Evolutionary conservation across 2,329 filamentous ascomycete genomes (phyloP), one percentile per base, ranked within the genome.

Genomic region (Ophiostoma pallidulum): DNA sequence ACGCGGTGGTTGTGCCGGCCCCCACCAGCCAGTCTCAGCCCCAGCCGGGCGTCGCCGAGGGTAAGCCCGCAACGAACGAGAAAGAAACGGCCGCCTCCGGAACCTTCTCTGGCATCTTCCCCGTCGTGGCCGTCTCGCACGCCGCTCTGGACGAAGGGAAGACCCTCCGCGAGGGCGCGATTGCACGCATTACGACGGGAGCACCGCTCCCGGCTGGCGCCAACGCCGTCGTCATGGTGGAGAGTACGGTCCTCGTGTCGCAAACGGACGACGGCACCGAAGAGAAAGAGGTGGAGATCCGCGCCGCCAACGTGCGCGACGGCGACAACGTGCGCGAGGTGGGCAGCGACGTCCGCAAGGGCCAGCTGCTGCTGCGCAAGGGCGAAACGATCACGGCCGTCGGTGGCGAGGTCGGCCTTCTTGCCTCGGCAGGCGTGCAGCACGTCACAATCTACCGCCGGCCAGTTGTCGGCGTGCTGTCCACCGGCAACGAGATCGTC

Each of bases 181-280:
- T 97, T 45, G 84, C 91, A 0, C 77, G 92, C 40, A 95, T 98
- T 56, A 98, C 92, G 0, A 98, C 92, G 0, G 92, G 92, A 0
- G 92, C 92, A 6, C 91, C 92, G 10, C 69, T 98, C 1, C 92
- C 92, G 1, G 81, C 82, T 0, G 88, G 90, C 1, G 88, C 92
- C 2, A 94, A 87, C 22, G 84, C 91, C 0, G 90, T 98, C 5
- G 83, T 96, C 40, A 97, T 94, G 88, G 92, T 98, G 0, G 92
- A 98, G 66, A 92, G 96, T 59, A 98, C 92, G 0, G 67, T 82
- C 1, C 70, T 98, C 4, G 79, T 77, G 51, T 81, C 77, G 2
- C 80, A 78, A 64, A 92, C 88, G 0, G 81, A 85, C 0, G 86
- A 94, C 56, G 86, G 82, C 0, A 74, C 73, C 43, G 92, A 98